Evolutionary conservation across 176 grass and related monocot genomes (phyloP), one percentile per base, ranked within the genome.

Genomic region (Aegilops tauschii): DNA sequence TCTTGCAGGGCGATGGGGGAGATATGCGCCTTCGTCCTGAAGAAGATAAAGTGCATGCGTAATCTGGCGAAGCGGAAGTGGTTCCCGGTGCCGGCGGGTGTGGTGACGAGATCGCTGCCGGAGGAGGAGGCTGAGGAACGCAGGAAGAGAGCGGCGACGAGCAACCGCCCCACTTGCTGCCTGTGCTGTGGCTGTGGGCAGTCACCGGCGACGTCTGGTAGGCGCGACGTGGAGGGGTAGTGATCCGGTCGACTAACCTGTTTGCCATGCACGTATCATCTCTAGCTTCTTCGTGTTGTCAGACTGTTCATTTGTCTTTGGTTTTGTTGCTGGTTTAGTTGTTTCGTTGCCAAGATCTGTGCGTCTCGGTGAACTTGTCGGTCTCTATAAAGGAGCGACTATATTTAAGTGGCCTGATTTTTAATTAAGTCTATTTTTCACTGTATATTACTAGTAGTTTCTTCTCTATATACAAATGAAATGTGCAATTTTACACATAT

Each of bases 41-140:
- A 17, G 5, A 32, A 6, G 45, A 6, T 76, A 5, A 47, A 61
- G 0, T 88, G 72, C 86, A 88, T 88, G 80, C 7, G 34, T 7
- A 11, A 2, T 12, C 61, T 87, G 9, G 45, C 49, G 3, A 21
- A 23, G 45, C 34, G 3, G 17, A 58, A 16, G 1, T 87, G 79
- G 79, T 76, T 18, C 45, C 79, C 71, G 17, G 23, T 82, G 70
- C 86, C 86, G 12, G 83, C 11, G 30, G 65, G 39, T 10, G 83
- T 84, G 56, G 87, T 63, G 30, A 20, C 9, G 20, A 39, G 17
- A 11, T 20, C 78, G 59, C 2, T 32, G 69, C 14, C 73, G 68
- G 12, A 56, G 9, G 20, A n/a, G 52, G 68, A 62, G 54, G 35
- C 20, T 12, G 69, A 83, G 44, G 72, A 30, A 63, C 30, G 66